Evolutionary conservation across 228 moss, liverwort and hornwort species (phyloP), one percentile per base, ranked within the genome.

Genomic region (Sphagnum magellanicum): DNA sequence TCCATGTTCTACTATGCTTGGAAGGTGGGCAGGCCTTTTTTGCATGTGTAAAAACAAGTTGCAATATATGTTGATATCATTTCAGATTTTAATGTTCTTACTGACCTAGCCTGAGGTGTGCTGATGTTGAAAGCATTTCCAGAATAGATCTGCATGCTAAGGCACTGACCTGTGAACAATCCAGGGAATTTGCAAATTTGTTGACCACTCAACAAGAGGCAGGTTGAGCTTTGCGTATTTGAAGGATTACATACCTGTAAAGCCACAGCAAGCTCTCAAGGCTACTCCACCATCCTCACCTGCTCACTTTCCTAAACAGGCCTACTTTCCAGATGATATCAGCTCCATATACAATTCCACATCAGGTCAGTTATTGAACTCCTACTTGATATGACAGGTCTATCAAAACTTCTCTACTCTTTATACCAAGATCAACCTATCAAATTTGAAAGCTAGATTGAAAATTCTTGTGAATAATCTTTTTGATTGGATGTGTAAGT

Each of bases 111-210:
- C 55, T 55, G 9, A 55, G 55, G 55, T 55, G 55, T 49, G 63
- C 16, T 8, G 63, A 32, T 32, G 63, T 63, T 63, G 16, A 63
- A 8, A n/a, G 16, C 16, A 32, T 32, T 32, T 32, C 32, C 32
- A 32, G 32, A 32, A 32, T 32, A 32, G 32, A 32, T 32, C 32
- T 48, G 16, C 14, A 51, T 49, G 8, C 55, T 32, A 32, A 69
- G 48, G 10, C 8, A 48, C 65, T 65, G 46, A 17, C 48, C 14
- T 47, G 12, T 59, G 63, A 64, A 32, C 72, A 73, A 52, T 77
- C 69, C 90, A 95, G 95, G 92, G 92, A 73, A 87, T 95, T 70
- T 85, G 85, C 74, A 83, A 90, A 59, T 95, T 95, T 75, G 83
- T 92, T 70, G 95, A 92, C 72, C 85, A 87, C 59, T 79, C 80